Evolutionary conservation across 805 yeast species (phyloP).

Genomic region (Candida maesae): DNA sequence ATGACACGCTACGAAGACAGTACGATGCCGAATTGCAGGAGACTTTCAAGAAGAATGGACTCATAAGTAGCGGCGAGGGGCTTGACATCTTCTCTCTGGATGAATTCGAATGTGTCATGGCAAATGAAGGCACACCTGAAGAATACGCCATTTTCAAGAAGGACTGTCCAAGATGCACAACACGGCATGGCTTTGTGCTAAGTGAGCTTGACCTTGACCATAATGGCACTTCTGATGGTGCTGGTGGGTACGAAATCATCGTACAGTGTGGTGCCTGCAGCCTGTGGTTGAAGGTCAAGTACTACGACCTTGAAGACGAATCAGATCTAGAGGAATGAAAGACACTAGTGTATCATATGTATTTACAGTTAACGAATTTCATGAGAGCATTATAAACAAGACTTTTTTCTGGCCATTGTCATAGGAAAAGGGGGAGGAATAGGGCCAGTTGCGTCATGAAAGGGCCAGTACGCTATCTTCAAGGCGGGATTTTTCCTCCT

Average conservation of each 20-base stretch:
- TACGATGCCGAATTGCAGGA: slow-evolving; percentile 50
- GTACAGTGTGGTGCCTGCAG: slow-evolving; percentile 84
- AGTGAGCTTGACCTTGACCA: slow-evolving; percentile 58
- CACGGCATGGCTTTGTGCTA: slow-evolving; percentile 49
- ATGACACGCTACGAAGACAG: slow-evolving; percentile 34
- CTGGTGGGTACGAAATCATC: slow-evolving; percentile 59
- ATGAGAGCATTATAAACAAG: too few relatives aligned
- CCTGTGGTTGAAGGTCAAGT: slow-evolving; percentile 76
- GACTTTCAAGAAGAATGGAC: slow-evolving; percentile 30
- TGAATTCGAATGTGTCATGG: slow-evolving; percentile 46
- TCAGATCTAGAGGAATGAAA: too few relatives aligned
- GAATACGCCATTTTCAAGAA: slow-evolving; percentile 39
- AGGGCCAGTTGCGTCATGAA: too few relatives aligned
- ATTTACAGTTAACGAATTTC: too few relatives aligned
- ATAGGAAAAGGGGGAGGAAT: too few relatives aligned
- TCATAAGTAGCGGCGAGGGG: slow-evolving; percentile 53
- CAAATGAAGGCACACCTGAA: slow-evolving; percentile 31
- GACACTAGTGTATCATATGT: too few relatives aligned
- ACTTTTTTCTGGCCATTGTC: too few relatives aligned
- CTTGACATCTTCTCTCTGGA: slow-evolving; percentile 64
- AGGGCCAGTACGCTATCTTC: slow-evolving; percentile 1
- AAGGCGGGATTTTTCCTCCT: slow-evolving; percentile 44
- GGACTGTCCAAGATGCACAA: slow-evolving; percentile 67
- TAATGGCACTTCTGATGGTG: slow-evolving; percentile 43
- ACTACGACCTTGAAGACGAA: slow-evolving; percentile 43